phyloP scores from a whole-genome alignment of 352 stramenopile genomes.

The Phytophthora pistaciae region DNA sequence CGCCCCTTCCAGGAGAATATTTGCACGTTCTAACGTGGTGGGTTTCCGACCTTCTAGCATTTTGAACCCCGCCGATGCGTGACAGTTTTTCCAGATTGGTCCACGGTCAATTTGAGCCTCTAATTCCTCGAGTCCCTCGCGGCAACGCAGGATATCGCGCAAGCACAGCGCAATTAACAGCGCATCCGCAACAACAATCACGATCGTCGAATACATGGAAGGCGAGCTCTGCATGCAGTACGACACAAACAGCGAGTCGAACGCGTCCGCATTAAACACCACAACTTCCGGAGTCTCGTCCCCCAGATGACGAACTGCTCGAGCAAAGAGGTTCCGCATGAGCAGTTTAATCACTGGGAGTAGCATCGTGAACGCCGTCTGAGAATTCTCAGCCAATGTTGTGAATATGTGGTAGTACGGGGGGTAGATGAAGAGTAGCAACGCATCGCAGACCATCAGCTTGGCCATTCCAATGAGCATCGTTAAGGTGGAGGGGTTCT shows the following conservation, averaged over 20 bases:
- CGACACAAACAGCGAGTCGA: background rate
- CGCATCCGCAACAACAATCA: background rate
- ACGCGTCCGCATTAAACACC: slow-evolving; percentile 1
- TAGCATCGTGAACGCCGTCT: background rate
- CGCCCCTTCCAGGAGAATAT: background rate
- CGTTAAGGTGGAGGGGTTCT: background rate
- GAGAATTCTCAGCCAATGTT: background rate
- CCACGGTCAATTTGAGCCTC: background rate
- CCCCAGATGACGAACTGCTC: background rate
- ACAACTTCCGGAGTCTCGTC: background rate
- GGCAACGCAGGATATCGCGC: background rate
- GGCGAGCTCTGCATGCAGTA: background rate
- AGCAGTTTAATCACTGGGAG: background rate
- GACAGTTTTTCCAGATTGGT: background rate
- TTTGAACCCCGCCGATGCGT: background rate
- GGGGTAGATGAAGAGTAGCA: background rate
- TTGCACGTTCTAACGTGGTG: background rate
- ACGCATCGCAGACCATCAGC: background rate
- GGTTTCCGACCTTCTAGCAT: background rate
- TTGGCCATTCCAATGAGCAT: background rate
- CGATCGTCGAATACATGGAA: background rate
- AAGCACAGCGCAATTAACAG: background rate
- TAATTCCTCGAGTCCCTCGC: background rate
- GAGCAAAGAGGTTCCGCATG: background rate
- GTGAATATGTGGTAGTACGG: slow-evolving; percentile 1